phyloP scores from a whole-genome alignment of 2,329 filamentous ascomycete species.

The Sporothrix dimorphospora region DNA sequence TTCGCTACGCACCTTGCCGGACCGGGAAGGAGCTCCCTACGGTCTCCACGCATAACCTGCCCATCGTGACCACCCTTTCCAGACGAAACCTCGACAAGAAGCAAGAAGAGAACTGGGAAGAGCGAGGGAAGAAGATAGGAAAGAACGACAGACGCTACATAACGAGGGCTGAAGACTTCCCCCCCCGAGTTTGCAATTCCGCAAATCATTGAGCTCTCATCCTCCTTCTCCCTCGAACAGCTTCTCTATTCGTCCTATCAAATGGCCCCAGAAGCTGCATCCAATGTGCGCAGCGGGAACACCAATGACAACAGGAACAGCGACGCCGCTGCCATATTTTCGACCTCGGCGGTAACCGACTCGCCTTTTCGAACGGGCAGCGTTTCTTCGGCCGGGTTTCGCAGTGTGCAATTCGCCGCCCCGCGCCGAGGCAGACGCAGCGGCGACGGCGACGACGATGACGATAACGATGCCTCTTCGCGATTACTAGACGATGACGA shows the following conservation, averaged over 20 bases:
- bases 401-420: conserved; percentile 29
- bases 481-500: conserved; percentile 22
- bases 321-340: background rate
- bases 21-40: conserved; percentile 21
- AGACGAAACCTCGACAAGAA: background rate
- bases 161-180: background rate
- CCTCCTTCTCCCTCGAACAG: background rate
- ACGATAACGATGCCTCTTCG: conserved; percentile 18
- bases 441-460: background rate
- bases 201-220: background rate
- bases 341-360: conserved; percentile 21
- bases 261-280: conserved; percentile 23
- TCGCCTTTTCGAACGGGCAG: conserved; percentile 28
- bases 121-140: background rate
- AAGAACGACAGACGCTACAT: background rate
- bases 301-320: background rate
- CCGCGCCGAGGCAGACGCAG: background rate
- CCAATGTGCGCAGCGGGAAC: background rate
- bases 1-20: conserved; percentile 15
- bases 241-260: background rate
- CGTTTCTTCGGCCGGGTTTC: conserved; percentile 29
- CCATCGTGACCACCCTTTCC: conserved; percentile 16
- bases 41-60: conserved; percentile 5
- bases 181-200: background rate
- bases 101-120: background rate